Percentiles rank a stretch among this genome's conserved stretches.
These are phyloP conservation scores for Aspergillus flavus DNA, from an alignment of 2,329 filamentous ascomycete species.

Conservation along the genomic window DNA sequence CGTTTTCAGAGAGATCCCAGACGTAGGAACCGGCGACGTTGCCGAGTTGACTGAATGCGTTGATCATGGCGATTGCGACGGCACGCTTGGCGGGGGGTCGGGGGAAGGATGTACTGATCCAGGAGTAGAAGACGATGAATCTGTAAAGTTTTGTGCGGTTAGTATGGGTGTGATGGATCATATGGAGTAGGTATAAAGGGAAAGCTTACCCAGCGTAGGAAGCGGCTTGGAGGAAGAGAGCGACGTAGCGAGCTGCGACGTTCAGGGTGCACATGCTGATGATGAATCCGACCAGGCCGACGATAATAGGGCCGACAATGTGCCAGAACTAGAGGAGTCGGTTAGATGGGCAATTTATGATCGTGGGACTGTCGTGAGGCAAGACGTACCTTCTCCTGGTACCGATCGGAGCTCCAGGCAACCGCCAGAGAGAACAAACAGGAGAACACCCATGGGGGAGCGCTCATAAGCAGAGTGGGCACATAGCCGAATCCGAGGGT, in stretches of 20 bases:
- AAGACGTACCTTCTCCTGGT: constrained; percentile 40
- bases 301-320: constrained; percentile 14
- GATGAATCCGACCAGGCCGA: constrained; percentile 68
- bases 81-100: constrained; percentile 75
- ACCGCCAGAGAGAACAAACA: constrained; percentile 64
- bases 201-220: constrained; percentile 62
- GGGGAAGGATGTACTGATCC: constrained; percentile 76
- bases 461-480: constrained; percentile 64
- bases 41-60: constrained; percentile 53
- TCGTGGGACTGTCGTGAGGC: not conserved
- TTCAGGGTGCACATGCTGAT: constrained; percentile 65
- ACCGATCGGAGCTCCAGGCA: constrained; percentile 69
- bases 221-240: constrained; percentile 73
- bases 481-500: constrained; percentile 66
- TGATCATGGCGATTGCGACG: constrained; percentile 74
- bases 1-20: constrained; percentile 62
- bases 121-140: constrained; percentile 65
- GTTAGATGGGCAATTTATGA: not conserved
- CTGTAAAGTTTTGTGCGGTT: not conserved
- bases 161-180: not conserved
- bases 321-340: not conserved
- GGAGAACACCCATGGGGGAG: constrained; percentile 60
- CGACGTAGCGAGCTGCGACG: constrained; percentile 65
- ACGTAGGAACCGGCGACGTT: constrained; percentile 67
- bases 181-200: not conserved